phyloP scores from a whole-genome alignment of 1,284 basidiomycete species.

The Cryptococcus hybrid region DNA sequence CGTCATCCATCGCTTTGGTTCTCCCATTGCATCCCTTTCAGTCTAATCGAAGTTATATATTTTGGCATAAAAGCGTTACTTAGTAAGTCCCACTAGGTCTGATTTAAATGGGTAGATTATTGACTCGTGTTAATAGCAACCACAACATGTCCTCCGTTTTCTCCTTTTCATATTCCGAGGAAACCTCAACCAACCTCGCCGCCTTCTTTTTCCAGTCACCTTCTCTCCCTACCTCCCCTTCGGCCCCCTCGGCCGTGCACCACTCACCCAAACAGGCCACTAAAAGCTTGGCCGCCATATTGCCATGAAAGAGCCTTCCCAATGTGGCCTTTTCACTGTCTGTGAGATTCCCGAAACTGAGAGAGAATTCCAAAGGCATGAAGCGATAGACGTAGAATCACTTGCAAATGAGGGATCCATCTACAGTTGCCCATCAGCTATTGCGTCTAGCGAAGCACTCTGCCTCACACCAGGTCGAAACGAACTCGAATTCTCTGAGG shows the following conservation, averaged over 20 bases:
- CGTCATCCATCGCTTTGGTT: too few relatives aligned
- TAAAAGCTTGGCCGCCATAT: constrained; percentile 30
- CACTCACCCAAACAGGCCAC: constrained; percentile 24
- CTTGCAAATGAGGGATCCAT: neutral
- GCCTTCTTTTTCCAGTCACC: too few relatives aligned
- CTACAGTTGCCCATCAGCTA: neutral
- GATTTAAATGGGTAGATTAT: too few relatives aligned
- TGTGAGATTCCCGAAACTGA: constrained; percentile 27
- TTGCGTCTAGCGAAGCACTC: neutral
- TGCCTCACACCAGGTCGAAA: neutral
- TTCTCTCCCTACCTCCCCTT: too few relatives aligned
- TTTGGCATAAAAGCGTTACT: too few relatives aligned
- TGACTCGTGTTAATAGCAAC: too few relatives aligned
- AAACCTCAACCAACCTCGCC: too few relatives aligned
- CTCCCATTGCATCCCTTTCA: too few relatives aligned
- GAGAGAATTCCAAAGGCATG: neutral
- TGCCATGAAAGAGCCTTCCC: constrained; percentile 26
- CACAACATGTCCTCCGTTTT: too few relatives aligned
- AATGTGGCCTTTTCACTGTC: constrained; percentile 36
- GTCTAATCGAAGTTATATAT: too few relatives aligned
- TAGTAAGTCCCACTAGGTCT: too few relatives aligned
- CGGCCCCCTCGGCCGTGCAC: constrained; percentile 6
- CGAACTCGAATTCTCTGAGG: neutral
- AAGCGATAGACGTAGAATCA: neutral
- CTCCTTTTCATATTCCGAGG: too few relatives aligned